Evolutionary conservation across 176 grass and related monocot species (phyloP).

Genomic region (Dendrocalamus sinicus): DNA sequence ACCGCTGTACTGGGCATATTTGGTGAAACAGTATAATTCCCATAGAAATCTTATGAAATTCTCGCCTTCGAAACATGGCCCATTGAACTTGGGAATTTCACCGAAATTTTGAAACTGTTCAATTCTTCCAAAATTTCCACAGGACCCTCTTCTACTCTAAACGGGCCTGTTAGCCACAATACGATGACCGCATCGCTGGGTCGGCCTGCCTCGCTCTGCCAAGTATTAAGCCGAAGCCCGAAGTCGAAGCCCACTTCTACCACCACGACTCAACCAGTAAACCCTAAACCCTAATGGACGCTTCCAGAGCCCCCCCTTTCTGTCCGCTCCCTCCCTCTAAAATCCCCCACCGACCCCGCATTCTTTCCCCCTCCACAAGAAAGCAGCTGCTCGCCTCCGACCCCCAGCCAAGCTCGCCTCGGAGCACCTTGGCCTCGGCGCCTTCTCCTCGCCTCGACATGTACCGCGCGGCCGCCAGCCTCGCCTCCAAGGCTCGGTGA

Average conservation of each 20-base stretch:
- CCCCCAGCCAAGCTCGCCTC: background rate
- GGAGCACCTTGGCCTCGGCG: background rate
- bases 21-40: too few relatives aligned
- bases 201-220: background rate
- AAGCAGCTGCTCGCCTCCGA: constrained; percentile 23
- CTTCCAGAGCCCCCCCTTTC: constrained; percentile 21
- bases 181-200: background rate
- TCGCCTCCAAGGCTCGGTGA: constrained; percentile 83
- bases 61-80: too few relatives aligned
- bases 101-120: too few relatives aligned
- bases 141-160: background rate
- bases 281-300: constrained; percentile 78
- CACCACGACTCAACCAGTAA: constrained; percentile 13
- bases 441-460: constrained; percentile 36
- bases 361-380: constrained; percentile 45
- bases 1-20: too few relatives aligned
- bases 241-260: background rate
- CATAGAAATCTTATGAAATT: too few relatives aligned
- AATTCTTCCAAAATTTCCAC: background rate
- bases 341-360: constrained; percentile 22
- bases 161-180: background rate
- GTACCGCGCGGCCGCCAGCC: constrained; percentile 70
- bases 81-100: too few relatives aligned
- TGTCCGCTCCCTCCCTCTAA: constrained; percentile 25
- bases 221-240: background rate